Evolutionary conservation across 2,329 filamentous ascomycete genomes (phyloP).

Genomic region (Fusarium hostae): DNA sequence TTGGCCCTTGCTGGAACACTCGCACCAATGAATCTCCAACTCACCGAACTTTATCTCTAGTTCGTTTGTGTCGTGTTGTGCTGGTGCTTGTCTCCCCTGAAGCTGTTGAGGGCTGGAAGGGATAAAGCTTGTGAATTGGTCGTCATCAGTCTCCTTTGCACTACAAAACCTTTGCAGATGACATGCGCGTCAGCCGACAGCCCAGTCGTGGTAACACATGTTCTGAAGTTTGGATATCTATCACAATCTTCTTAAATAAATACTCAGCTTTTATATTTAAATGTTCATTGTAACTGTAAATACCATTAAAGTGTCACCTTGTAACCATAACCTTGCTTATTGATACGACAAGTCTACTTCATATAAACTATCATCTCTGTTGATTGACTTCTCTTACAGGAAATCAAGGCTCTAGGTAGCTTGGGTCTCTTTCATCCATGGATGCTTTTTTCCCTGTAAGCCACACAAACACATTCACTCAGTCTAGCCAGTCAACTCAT

Average conservation of each 20-base stretch:
- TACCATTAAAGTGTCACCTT: neutral
- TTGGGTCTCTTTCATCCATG: neutral
- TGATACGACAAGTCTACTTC: neutral
- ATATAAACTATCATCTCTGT: neutral
- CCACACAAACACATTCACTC: neutral
- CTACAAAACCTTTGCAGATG: conserved; percentile 27
- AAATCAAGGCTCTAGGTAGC: neutral
- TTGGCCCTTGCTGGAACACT: conserved; percentile 26
- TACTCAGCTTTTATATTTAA: neutral
- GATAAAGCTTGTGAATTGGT: conserved; percentile 22
- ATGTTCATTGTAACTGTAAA: neutral
- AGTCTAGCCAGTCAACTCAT: neutral
- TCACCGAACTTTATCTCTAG: conserved; percentile 33
- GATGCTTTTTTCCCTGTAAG: neutral
- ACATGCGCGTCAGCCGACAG: conserved; percentile 31
- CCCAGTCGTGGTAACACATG: conserved; percentile 17
- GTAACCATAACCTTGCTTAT: neutral
- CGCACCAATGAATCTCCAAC: conserved; percentile 28
- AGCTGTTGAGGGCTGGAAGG: conserved; percentile 25
- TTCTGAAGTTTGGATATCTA: neutral
- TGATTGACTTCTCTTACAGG: neutral
- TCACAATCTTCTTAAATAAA: neutral
- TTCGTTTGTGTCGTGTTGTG: conserved; percentile 31
- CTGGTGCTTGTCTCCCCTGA: conserved; percentile 13
- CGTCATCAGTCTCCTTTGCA: conserved; percentile 16